These are phyloP conservation scores for Simmondsia chinensis DNA, from an alignment of 148 eudicot species.

Conservation along the genomic window DNA sequence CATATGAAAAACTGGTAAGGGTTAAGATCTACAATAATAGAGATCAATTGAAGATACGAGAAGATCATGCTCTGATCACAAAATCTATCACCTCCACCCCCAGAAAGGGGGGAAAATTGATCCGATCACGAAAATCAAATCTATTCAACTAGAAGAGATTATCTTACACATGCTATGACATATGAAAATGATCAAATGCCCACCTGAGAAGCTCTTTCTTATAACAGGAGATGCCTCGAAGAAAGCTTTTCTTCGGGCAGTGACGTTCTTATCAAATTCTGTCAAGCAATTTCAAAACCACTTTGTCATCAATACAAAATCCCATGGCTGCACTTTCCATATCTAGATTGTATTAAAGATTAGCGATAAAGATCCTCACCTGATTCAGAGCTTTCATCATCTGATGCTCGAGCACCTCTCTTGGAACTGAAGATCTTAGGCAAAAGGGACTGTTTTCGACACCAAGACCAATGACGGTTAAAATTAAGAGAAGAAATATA, in stretches of 20 bases:
- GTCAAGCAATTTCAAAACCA: conserved; percentile 2
- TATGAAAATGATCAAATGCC: background rate
- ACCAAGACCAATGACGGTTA: background rate
- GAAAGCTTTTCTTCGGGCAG: conserved; percentile 29
- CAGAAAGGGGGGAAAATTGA: background rate
- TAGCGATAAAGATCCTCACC: conserved; percentile 12
- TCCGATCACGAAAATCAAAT: background rate
- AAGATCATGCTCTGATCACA: no score
- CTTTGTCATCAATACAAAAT: background rate
- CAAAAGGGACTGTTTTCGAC: conserved; percentile 28
- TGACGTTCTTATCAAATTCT: conserved; percentile 32
- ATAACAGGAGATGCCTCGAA: conserved; percentile 24
- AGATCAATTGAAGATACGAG: no score
- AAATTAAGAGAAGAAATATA: background rate
- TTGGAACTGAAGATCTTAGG: conserved; percentile 64
- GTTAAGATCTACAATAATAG: no score
- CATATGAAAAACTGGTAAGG: no score
- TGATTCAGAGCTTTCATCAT: conserved; percentile 32
- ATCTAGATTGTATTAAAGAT: background rate
- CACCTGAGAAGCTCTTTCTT: conserved; percentile 45
- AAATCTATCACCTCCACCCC: no score
- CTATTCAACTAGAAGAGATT: background rate
- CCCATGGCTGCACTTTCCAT: background rate
- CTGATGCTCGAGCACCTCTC: conserved; percentile 26
- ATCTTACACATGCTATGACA: background rate